Evolutionary conservation across 768 basidiomycete genomes (phyloP).

Genomic region (Chlorophyllum brunneum): DNA sequence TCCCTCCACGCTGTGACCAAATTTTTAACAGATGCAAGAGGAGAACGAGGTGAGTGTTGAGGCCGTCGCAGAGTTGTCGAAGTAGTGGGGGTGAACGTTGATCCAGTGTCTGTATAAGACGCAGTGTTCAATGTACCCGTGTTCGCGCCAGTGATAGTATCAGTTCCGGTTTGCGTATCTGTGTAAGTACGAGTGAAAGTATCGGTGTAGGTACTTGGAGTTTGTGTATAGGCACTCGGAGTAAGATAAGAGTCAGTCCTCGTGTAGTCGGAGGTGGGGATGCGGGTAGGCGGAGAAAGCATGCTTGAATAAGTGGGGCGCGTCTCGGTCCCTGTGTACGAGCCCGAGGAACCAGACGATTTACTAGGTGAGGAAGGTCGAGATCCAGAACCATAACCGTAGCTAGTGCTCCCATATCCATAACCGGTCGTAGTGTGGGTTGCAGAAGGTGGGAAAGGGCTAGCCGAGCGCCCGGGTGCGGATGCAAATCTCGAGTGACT

Average conservation of each 20-base stretch:
- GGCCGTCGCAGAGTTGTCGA: slow-evolving; percentile 56
- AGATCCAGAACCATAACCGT: slow-evolving; percentile 38
- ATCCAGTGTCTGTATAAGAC: slow-evolving; percentile 30
- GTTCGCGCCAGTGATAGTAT: slow-evolving; percentile 30
- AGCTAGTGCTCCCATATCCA: slow-evolving; percentile 26
- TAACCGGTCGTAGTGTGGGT: slow-evolving; percentile 28
- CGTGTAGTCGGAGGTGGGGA: slow-evolving; percentile 12
- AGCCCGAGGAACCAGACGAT: slow-evolving; percentile 29
- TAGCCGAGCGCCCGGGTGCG: slow-evolving; percentile 37
- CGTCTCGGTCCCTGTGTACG: slow-evolving; percentile 15
- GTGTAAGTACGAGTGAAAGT: slow-evolving; percentile 29
- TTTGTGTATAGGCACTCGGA: slow-evolving; percentile 11
- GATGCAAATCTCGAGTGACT: slow-evolving; percentile 57
- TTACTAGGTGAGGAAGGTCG: slow-evolving; percentile 47
- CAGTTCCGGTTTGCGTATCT: slow-evolving; percentile 38
- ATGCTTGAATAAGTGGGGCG: slow-evolving; percentile 19
- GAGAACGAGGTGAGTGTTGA: slow-evolving; percentile 64
- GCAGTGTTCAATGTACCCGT: slow-evolving; percentile 29
- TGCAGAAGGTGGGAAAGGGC: slow-evolving; percentile 31
- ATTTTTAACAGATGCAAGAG: slow-evolving; percentile 71
- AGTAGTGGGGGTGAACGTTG: slow-evolving; percentile 40
- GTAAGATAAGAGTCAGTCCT: slow-evolving; percentile 18
- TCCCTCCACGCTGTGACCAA: slow-evolving; percentile 82
- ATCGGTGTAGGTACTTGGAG: slow-evolving; percentile 24
- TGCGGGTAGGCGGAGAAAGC: slow-evolving; percentile 17